Evolutionary conservation across 768 basidiomycete species (phyloP), one percentile per base, ranked within the genome.

Genomic region (Coprinopsis cinerea): DNA sequence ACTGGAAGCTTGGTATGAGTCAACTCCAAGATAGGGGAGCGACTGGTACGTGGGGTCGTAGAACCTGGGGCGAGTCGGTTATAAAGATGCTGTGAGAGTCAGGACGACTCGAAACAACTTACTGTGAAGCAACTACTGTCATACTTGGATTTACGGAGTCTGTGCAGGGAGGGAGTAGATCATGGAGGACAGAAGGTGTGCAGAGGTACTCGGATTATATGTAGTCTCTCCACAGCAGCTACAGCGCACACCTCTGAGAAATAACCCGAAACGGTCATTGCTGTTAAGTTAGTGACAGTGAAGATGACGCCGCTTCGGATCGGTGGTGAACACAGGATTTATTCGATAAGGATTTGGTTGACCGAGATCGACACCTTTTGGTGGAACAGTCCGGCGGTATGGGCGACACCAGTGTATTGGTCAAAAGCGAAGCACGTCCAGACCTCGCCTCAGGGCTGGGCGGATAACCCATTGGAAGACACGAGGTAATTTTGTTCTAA

Each of bases 121-220:
- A 45, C 41, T 15, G n/a, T 20, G 28, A 28, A 14, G 44, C 6
- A 17, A 15, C 20, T 15, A 39, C 26, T 46, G 44, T 52, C 51
- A 52, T 47, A 27, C 37, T 52, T 45, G 51, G 51, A 47, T 39
- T 52, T 44, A 47, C 51, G 32, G 25, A 39, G 47, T 47, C 45
- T 13, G 37, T 25, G 24, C n/a, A n/a, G n/a, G n/a, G n/a, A n/a
- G n/a, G n/a, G n/a, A n/a, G n/a, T n/a, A n/a, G n/a, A n/a, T n/a
- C n/a, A n/a, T 45, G 36, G 14, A 24, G 40, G 35, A 40, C 27
- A 47, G 35, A 20, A 4, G 4, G 35, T n/a, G 14, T 13, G n/a
- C 35, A 20, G 51, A 47, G n/a, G n/a, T 52, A 52, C 44, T 47
- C 41, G 51, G 51, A 13, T 42, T 34, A 28, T 52, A 25, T 45